Conservation (phyloP, 257 asterid genomes). For the Solanum ossicruentum region DNA sequence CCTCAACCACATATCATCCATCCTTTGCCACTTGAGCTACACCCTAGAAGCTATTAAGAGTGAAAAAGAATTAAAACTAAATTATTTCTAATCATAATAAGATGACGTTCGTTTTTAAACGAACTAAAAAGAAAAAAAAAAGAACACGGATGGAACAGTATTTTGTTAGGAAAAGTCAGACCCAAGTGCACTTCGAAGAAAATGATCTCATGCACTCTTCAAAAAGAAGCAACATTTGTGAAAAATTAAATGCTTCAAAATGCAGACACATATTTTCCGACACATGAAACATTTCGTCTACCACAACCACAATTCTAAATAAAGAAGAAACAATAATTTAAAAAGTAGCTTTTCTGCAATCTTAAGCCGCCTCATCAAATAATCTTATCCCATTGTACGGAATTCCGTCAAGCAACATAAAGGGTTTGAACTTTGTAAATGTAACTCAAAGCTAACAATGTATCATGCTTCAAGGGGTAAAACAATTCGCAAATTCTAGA, state of each 20-base stretch:
- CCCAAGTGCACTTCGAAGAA: not conserved
- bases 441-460: not conserved
- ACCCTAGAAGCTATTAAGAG: no score
- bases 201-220: not conserved
- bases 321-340: not conserved
- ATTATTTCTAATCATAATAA: no score
- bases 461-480: not conserved
- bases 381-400: not conserved
- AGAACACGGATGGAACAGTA: not conserved
- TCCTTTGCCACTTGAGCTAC: no score
- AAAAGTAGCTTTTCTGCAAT: not conserved
- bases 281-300: not conserved
- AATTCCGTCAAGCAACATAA: not conserved
- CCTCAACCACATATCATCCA: no score
- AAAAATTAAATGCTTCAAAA: not conserved
- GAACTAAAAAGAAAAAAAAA: no score
- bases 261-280: not conserved
- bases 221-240: not conserved
- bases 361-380: not conserved
- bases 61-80: no score
- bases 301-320: not conserved
- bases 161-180: not conserved
- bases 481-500: not conserved
- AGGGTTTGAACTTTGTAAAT: not conserved
- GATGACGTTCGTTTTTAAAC: no score